phyloP scores from a whole-genome alignment of 768 basidiomycete species.

The Leccinum boreale region DNA sequence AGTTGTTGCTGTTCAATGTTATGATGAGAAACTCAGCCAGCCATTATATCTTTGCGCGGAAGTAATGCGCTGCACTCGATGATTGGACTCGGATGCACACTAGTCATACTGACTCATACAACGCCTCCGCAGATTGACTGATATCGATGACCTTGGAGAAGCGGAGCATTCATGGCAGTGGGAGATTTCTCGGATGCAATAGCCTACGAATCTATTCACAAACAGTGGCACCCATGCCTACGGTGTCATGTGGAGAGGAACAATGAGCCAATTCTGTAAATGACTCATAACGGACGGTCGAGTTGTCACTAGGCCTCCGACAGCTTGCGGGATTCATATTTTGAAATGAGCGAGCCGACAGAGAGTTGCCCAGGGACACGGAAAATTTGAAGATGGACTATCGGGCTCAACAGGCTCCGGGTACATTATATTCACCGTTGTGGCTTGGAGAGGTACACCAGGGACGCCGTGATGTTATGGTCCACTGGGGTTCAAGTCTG shows the following conservation, averaged over 20 bases:
- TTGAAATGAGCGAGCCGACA: background rate
- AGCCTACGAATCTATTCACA: background rate
- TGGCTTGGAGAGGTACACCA: background rate
- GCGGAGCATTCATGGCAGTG: background rate
- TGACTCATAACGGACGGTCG: background rate
- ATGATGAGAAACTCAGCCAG: background rate
- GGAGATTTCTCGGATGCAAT: background rate
- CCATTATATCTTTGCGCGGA: slow-evolving; percentile 5
- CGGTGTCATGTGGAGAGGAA: background rate
- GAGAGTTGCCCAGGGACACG: background rate
- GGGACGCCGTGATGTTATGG: too few species aligned
- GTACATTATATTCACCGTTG: background rate
- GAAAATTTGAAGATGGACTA: background rate
- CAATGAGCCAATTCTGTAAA: background rate
- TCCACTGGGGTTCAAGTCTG: too few species aligned
- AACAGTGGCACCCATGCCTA: background rate
- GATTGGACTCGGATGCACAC: background rate
- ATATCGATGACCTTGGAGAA: background rate
- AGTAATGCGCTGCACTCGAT: background rate
- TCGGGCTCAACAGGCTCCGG: background rate
- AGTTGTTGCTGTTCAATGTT: background rate
- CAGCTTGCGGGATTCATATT: background rate
- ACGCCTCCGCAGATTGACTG: background rate
- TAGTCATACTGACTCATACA: background rate
- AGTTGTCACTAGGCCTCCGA: background rate